phyloP scores from a whole-genome alignment of 306 rosid species.

The Fragaria nilgerrensis region DNA sequence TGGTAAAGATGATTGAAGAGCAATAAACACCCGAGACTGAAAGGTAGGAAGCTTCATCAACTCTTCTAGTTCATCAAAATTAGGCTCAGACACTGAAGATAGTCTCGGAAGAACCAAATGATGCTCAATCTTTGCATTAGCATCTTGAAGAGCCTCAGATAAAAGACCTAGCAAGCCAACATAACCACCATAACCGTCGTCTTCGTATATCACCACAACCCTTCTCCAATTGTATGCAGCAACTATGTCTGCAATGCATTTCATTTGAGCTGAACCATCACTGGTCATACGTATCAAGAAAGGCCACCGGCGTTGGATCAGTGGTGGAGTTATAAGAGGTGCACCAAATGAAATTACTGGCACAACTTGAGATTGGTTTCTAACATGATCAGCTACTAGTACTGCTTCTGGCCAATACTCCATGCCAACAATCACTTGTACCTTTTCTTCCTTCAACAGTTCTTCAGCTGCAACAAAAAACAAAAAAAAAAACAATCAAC shows the following conservation, averaged over 20 bases:
- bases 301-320: constrained; percentile 31
- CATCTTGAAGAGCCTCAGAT: constrained; percentile 51
- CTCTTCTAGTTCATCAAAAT: constrained; percentile 46
- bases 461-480: constrained; percentile 29
- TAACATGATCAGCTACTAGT: constrained; percentile 17
- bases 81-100: constrained; percentile 42
- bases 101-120: constrained; percentile 48
- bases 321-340: constrained; percentile 24
- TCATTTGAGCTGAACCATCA: constrained; percentile 8
- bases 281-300: constrained; percentile 29
- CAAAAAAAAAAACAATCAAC: too few species aligned
- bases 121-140: constrained; percentile 49
- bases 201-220: constrained; percentile 30
- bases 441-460: constrained; percentile 21
- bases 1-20: constrained; percentile 53
- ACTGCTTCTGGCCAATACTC: constrained; percentile 35
- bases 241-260: constrained; percentile 27
- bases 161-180: constrained; percentile 41
- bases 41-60: constrained; percentile 30
- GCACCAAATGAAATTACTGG: constrained; percentile 32
- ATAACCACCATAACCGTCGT: constrained; percentile 34
- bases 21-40: constrained; percentile 54
- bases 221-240: constrained; percentile 24
- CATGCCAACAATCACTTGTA: constrained; percentile 32
- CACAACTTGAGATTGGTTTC: constrained; percentile 10